Conservation (phyloP, 176 grass and related monocot genomes). For the Bolboschoenus planiculmis region DNA sequence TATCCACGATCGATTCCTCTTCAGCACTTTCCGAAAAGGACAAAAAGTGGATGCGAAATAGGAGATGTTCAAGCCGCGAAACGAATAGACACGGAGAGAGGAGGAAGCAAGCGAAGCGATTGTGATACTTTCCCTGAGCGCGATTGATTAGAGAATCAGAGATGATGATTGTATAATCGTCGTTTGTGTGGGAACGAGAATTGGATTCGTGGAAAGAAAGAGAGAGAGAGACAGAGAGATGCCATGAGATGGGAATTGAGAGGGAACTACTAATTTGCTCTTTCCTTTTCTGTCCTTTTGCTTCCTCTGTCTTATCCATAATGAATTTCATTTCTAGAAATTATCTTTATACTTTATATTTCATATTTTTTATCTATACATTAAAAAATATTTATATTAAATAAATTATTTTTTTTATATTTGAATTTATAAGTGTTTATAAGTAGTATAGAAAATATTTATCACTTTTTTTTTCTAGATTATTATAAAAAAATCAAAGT, state of each 20-base stretch:
- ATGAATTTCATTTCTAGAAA: background rate
- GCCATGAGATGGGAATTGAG: too few relatives aligned
- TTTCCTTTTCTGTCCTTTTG: constrained; percentile 5
- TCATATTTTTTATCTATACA: background rate
- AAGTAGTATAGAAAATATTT: too few relatives aligned
- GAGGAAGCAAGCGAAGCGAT: background rate
- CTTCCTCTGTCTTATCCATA: constrained; percentile 15
- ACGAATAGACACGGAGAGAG: background rate
- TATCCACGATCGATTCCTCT: background rate
- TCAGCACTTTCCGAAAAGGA: background rate
- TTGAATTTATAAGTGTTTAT: too few relatives aligned
- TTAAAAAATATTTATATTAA: too few relatives aligned
- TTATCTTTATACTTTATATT: background rate
- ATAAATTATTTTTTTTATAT: too few relatives aligned
- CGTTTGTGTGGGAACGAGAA: constrained; percentile 8
- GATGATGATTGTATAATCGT: background rate
- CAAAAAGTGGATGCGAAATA: background rate
- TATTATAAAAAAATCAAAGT: too few relatives aligned
- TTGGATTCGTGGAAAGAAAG: background rate
- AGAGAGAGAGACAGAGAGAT: too few relatives aligned
- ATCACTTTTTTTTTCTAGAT: too few relatives aligned
- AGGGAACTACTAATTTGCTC: background rate
- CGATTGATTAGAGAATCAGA: background rate
- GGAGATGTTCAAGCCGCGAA: background rate
- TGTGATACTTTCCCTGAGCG: background rate